Conservation (phyloP, 495 filamentous ascomycete species). For the Peziza echinospora region DNA sequence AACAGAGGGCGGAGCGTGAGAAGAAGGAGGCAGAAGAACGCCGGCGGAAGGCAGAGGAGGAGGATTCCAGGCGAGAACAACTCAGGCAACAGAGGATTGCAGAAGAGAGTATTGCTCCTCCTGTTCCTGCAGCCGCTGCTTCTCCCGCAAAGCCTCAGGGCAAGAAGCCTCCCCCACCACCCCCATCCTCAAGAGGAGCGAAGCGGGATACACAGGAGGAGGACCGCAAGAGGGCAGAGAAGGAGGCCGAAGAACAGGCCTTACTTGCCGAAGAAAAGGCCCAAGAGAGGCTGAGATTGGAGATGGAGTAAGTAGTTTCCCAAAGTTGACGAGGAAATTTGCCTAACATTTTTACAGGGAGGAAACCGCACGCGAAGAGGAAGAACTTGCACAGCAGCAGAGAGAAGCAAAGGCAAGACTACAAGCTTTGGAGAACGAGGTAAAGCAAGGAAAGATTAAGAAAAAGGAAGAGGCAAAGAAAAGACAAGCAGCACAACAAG, state of each 20-base stretch:
- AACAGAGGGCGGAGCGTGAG: conserved; percentile 75
- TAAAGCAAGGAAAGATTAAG: conserved; percentile 85
- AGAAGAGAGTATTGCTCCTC: conserved; percentile 53
- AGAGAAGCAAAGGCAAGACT: conserved; percentile 64
- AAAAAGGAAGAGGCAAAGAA: conserved; percentile 74
- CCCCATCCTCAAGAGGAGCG: conserved; percentile 51
- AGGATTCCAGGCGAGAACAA: conserved; percentile 74
- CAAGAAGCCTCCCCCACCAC: conserved; percentile 72
- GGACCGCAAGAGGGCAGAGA: conserved; percentile 28
- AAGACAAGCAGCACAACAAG: conserved; percentile 67
- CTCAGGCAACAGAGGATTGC: conserved; percentile 69
- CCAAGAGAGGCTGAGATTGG: conserved; percentile 49
- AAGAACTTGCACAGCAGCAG: conserved; percentile 56
- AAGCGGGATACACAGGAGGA: conserved; percentile 35
- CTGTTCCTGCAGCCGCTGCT: conserved; percentile 23
- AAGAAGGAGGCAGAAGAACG: conserved; percentile 69
- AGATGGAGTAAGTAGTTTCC: conserved; percentile 55
- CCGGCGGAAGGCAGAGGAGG: conserved; percentile 72
- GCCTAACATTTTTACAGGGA: conserved; percentile 35
- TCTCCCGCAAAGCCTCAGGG: conserved; percentile 28
- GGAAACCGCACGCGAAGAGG: conserved; percentile 52
- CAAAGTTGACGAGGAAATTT: conserved; percentile 6
- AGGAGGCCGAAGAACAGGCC: conserved; percentile 28
- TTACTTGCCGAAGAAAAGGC: conserved; percentile 42
- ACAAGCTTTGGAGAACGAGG: conserved; percentile 77